phyloP scores from a whole-genome alignment of 768 basidiomycete genomes.

The Austroboletus eburneus region DNA sequence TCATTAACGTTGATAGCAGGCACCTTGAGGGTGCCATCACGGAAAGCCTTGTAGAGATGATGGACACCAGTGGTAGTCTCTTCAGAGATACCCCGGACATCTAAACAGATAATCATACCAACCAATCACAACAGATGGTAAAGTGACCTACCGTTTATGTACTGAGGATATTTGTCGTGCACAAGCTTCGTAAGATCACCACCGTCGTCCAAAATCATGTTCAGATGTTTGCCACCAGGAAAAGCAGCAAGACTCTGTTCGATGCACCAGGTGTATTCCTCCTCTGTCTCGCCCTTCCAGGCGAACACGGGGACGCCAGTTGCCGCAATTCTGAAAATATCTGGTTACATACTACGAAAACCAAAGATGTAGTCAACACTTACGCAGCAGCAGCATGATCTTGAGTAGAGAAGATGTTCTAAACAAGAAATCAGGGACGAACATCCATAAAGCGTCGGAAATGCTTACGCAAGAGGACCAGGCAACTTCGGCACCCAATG shows the following conservation, averaged over 20 bases:
- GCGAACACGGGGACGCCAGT: slow-evolving; percentile 98
- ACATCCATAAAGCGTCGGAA: not conserved
- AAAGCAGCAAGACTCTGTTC: slow-evolving; percentile 94
- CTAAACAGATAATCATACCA: slow-evolving; percentile 34
- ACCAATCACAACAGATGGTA: not conserved
- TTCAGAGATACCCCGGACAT: slow-evolving; percentile 91
- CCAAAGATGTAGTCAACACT: slow-evolving; percentile 26
- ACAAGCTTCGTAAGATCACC: slow-evolving; percentile 94
- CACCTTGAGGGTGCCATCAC: slow-evolving; percentile 92
- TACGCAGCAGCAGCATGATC: slow-evolving; percentile 98
- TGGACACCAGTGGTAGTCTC: slow-evolving; percentile 99
- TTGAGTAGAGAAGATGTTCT: slow-evolving; percentile 99
- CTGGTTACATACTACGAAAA: slow-evolving; percentile 1
- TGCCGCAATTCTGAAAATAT: slow-evolving; percentile 72
- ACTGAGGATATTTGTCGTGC: slow-evolving; percentile 95
- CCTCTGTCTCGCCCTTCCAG: slow-evolving; percentile 99
- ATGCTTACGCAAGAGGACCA: slow-evolving; percentile 94
- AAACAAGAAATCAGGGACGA: slow-evolving; percentile 5
- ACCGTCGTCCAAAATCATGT: slow-evolving; percentile 99
- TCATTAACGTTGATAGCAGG: slow-evolving; percentile 99
- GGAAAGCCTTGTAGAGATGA: slow-evolving; percentile 97
- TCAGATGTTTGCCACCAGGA: slow-evolving; percentile 74
- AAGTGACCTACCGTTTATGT: slow-evolving; percentile 55
- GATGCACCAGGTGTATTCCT: slow-evolving; percentile 98
- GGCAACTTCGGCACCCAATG: slow-evolving; percentile 93